A percentile compares a stretch with the other conserved stretches of the same genome.
Evolutionary conservation across 176 grass and related monocot genomes (phyloP).

Genomic region (Puya raimondii): DNA sequence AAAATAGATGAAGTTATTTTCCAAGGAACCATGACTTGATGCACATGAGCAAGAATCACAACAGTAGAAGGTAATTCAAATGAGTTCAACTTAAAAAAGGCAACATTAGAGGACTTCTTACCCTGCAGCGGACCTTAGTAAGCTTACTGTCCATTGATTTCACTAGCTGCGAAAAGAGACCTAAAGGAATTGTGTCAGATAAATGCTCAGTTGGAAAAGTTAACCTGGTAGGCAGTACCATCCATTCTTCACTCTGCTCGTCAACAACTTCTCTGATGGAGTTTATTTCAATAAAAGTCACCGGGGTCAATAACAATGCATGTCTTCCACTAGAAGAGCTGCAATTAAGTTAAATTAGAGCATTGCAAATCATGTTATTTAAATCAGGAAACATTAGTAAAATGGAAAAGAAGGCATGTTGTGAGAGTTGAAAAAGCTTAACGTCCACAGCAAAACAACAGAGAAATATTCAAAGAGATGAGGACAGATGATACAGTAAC

Average conservation of each 20-base stretch:
- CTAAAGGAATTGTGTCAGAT: constrained; percentile 11
- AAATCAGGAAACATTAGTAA: neutral
- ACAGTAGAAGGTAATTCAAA: neutral
- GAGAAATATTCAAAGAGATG: too few relatives aligned
- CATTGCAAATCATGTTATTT: neutral
- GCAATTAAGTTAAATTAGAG: constrained; percentile 9
- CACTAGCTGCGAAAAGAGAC: constrained; percentile 36
- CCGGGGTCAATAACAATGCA: constrained; percentile 49
- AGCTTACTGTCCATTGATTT: constrained; percentile 22
- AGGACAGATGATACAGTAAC: too few relatives aligned
- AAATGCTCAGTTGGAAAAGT: constrained; percentile 25
- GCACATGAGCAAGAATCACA: neutral
- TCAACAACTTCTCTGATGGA: constrained; percentile 33
- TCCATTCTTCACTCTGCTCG: constrained; percentile 21
- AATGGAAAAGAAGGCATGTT: neutral
- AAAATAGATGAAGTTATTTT: neutral
- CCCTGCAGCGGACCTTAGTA: constrained; percentile 55
- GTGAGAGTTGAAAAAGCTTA: neutral
- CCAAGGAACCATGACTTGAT: neutral
- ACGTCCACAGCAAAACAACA: neutral
- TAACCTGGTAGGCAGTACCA: constrained; percentile 19
- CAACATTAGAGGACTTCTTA: constrained; percentile 31
- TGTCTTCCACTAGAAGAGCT: constrained; percentile 32
- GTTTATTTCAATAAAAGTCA: constrained; percentile 74
- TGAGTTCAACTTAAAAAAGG: neutral